These are phyloP conservation scores for Aspergillus nanangensis DNA, from an alignment of 495 filamentous ascomycete species.

Conservation along the genomic window DNA sequence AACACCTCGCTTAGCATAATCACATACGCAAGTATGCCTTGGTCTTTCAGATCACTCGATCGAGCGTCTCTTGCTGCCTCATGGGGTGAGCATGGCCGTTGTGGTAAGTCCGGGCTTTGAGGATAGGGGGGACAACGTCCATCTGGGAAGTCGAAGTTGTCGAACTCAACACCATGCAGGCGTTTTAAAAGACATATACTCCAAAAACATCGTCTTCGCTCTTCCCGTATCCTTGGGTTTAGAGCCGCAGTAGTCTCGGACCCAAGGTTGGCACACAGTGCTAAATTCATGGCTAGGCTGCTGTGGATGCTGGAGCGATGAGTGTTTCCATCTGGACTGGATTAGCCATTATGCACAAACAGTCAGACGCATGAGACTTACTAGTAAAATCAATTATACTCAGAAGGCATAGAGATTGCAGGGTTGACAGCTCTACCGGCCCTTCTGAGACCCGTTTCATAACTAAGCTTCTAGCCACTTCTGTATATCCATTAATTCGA, in stretches of 20 bases:
- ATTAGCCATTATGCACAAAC: neutral
- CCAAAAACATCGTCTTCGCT: constrained; percentile 46
- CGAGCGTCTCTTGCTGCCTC: constrained; percentile 13
- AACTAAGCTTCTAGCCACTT: constrained; percentile 37
- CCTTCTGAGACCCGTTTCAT: constrained; percentile 42
- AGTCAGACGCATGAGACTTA: constrained; percentile 10
- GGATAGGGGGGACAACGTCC: constrained; percentile 32
- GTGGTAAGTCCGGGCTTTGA: constrained; percentile 24
- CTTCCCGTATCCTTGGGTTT: constrained; percentile 26
- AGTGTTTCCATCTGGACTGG: constrained; percentile 37
- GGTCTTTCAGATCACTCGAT: constrained; percentile 29
- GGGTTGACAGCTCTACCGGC: constrained; percentile 42
- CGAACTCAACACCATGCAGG: constrained; percentile 41
- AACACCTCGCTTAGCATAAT: constrained; percentile 43
- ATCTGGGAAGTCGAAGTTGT: constrained; percentile 32
- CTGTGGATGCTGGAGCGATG: constrained; percentile 44
- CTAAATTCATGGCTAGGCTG: constrained; percentile 44
- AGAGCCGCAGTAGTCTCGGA: constrained; percentile 22
- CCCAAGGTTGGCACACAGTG: constrained; percentile 38
- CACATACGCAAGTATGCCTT: constrained; percentile 44
- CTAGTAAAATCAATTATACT: constrained; percentile 45
- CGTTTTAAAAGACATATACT: constrained; percentile 43
- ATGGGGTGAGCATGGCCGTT: constrained; percentile 17
- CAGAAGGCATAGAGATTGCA: constrained; percentile 42
- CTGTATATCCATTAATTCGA: constrained; percentile 31